Evolutionary conservation across 768 basidiomycete species (phyloP), one percentile per base, ranked within the genome.

Genomic region (Jaapia argillacea): DNA sequence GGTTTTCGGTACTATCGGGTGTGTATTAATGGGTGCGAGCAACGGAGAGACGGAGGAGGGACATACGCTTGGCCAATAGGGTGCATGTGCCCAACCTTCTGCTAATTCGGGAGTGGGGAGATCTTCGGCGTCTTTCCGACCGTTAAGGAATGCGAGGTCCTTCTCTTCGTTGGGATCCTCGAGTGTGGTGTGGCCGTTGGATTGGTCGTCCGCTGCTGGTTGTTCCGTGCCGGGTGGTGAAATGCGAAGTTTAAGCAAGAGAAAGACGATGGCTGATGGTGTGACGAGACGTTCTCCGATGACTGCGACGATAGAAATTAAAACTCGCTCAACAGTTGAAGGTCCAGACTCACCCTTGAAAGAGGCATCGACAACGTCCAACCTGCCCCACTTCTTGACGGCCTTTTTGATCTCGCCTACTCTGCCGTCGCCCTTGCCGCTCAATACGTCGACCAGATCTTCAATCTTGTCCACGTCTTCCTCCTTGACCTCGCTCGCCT

Each of bases 1-100:
- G 93, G 85, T 62, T 87, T 93, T 46, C 91, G 89, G 44, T 81
- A 71, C 88, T 93, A 28, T n/a, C n/a, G n/a, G n/a, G n/a, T n/a
- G n/a, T n/a, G 45, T 20, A 35, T 20, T 4, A 36, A 27, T 1
- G 6, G 18, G 31, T 47, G 22, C 24, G 24, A 39, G 31, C 31
- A n/a, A n/a, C n/a, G n/a, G n/a, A n/a, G n/a, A n/a, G n/a, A 37
- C 21, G 24, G 23, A 23, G 33, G 23, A 14, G 24, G 35, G 31
- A 67, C 83, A 36, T 53, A 93, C 91, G 47, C 72, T 76, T 44
- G 94, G 91, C 91, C 91, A 98, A 55, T 76, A 73, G 4, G 94
- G 94, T 5, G 93, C 88, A 58, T 99, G 93, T n/a, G 85, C 91
- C 46, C 66, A 79, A 22, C 72, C 77, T 41, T 65, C 65, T 6